A percentile compares a stretch with the other conserved stretches of the same genome.
Conservation (phyloP, 495 filamentous ascomycete genomes). For the Penicillium bovifimosum region DNA sequence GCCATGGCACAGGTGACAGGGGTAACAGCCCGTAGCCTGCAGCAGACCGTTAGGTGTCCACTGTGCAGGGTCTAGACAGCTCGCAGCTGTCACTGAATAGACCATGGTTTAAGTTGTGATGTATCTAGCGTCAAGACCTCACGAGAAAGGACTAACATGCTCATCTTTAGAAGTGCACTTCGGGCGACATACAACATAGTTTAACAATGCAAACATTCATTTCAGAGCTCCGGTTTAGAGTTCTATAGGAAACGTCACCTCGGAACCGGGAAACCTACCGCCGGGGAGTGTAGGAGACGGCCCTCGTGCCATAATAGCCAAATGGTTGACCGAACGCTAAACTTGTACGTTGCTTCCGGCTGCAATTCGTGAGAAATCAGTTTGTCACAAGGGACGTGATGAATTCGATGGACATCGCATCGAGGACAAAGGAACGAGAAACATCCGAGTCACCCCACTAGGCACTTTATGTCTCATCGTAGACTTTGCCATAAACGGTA, state of each 20-base stretch:
- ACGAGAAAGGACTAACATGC: too few relatives aligned
- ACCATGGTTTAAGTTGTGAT: background rate
- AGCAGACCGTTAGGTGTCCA: background rate
- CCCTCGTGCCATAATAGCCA: background rate
- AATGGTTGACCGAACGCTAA: slow-evolving; percentile 7
- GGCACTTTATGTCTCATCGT: background rate
- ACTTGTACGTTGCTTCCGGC: slow-evolving; percentile 1
- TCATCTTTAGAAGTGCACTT: background rate
- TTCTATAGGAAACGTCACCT: too few relatives aligned
- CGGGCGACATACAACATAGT: background rate
- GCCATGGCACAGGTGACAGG: background rate
- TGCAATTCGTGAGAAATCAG: slow-evolving; percentile 5
- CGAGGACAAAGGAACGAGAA: slow-evolving; percentile 10
- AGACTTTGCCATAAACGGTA: background rate
- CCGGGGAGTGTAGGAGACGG: background rate
- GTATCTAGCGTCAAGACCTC: slow-evolving; percentile 1
- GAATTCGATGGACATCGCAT: slow-evolving; percentile 6
- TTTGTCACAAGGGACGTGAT: slow-evolving; percentile 1
- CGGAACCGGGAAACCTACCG: too few relatives aligned
- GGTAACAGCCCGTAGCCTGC: slow-evolving; percentile 8
- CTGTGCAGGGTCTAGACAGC: background rate
- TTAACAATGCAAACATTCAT: background rate
- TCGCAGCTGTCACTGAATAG: background rate
- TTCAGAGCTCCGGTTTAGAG: too few relatives aligned
- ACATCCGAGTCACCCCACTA: slow-evolving; percentile 27